A percentile compares a stretch with the other conserved stretches of the same genome.
Conservation (phyloP, 768 basidiomycete genomes). For the Boletellus ananas region DNA sequence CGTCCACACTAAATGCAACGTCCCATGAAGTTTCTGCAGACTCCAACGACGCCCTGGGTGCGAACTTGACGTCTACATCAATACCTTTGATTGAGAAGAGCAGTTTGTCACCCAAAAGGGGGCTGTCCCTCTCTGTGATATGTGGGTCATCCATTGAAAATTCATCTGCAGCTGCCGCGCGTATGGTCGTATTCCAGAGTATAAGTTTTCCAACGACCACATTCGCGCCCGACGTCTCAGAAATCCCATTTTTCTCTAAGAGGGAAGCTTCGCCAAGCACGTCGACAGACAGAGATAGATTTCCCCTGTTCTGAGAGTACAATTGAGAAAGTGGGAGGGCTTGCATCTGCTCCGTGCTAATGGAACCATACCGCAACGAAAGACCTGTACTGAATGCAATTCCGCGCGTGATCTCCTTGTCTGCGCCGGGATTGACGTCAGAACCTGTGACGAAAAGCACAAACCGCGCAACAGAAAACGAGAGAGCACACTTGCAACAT, state of each 20-base stretch:
- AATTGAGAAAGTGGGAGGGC: constrained; percentile 21
- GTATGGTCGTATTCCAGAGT: constrained; percentile 48
- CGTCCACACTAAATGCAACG: constrained; percentile 48
- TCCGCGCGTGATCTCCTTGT: constrained; percentile 64
- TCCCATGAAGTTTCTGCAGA: constrained; percentile 32
- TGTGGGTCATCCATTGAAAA: constrained; percentile 67
- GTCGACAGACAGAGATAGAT: constrained; percentile 54
- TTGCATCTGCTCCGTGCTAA: constrained; percentile 26
- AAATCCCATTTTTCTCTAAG: constrained; percentile 32
- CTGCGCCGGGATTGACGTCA: constrained; percentile 74
- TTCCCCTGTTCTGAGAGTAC: constrained; percentile 45
- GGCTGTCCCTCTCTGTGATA: constrained; percentile 51
- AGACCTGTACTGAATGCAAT: constrained; percentile 55
- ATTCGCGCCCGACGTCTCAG: constrained; percentile 30
- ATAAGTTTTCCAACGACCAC: constrained; percentile 43
- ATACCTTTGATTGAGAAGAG: constrained; percentile 40
- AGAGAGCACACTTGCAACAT: constrained; percentile 52
- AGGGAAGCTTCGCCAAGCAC: constrained; percentile 42
- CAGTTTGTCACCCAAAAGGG: constrained; percentile 38
- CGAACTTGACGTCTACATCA: constrained; percentile 26
- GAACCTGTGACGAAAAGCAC: constrained; percentile 70
- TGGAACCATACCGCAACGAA: constrained; percentile 52
- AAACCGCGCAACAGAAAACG: constrained; percentile 57
- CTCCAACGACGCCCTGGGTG: constrained; percentile 6
- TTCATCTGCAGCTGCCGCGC: constrained; percentile 61